Base-by-base conservation (phyloP, 108 stramenopile species). In the Cyclotella atomus region DNA sequence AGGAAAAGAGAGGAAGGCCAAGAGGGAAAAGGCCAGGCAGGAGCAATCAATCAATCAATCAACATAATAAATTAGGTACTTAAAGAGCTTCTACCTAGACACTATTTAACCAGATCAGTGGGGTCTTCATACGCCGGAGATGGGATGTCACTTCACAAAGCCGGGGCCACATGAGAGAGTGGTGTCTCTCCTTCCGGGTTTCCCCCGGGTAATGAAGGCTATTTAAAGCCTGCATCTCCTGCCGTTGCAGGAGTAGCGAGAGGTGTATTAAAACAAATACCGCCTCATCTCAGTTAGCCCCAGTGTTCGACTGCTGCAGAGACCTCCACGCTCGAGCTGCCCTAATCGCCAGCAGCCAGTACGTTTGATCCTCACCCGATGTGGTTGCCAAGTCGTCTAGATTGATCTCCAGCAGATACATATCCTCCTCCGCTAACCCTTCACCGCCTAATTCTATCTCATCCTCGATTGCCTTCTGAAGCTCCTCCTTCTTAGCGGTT, bases 301-400 rank as follows among this genome's bases (percentile, higher is more conserved):
- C 54, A 8, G 54, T 28, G 24, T n/a, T n/a, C 17, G 21, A 5
- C 28, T 55, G 54, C 3, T 8, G 17, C 19, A n/a, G 3, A 20
- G 54, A 4, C 25, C 54, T 32, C 24, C 30, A 66, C 33, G 3
- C 29, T 54, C 35, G 5, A 14, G 67, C 49, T 0, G 52, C 67
- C 23, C 17, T 24, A 6, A 68, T 35, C 2, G 45, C 67, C 1
- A 68, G 52, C 33, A 68, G 52, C 52, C 67, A 68, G 52, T 54
- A 54, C 21, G 33, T 35, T 68, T 68, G 67, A 14, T 47, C 33
- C 35, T 68, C 67, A 15, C 67, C 67, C 3, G 67, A 38, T 23
- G n/a, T 35, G 27, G 50, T 38, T 34, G 29, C 53, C 14, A 68
- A 17, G 20, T 53, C 52, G 9, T 53, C 32, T 15, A 68, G 35